Evolutionary conservation across 768 basidiomycete species (phyloP).

Genomic region (Phaeotremella fagi): DNA sequence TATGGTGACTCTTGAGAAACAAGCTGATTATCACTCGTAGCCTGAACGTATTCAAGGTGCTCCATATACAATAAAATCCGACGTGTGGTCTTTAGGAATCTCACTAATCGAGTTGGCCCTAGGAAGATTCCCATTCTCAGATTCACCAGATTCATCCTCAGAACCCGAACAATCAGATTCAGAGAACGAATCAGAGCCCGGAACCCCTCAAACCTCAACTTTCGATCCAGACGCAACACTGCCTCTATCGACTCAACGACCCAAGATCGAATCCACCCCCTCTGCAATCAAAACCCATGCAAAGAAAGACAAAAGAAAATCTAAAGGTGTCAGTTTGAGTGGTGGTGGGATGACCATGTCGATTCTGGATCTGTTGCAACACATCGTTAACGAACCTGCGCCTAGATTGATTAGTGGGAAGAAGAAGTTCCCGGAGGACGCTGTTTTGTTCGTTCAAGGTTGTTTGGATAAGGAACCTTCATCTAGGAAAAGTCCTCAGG

Average conservation of each 20-base stretch:
- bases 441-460: slow-evolving; percentile 79
- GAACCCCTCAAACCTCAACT: background rate
- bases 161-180: slow-evolving; percentile 17
- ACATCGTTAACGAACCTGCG: slow-evolving; percentile 98
- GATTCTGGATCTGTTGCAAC: slow-evolving; percentile 91
- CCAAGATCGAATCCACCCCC: slow-evolving; percentile 39
- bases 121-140: slow-evolving; percentile 91
- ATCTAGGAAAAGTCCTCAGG: slow-evolving; percentile 75
- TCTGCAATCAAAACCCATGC: no score
- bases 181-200: background rate
- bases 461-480: slow-evolving; percentile 90
- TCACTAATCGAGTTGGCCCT: slow-evolving; percentile 94
- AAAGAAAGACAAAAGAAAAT: slow-evolving; percentile 79
- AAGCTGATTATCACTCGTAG: slow-evolving; percentile 51
- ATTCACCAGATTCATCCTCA: slow-evolving; percentile 32
- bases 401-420: slow-evolving; percentile 65
- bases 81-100: slow-evolving; percentile 98
- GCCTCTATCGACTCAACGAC: slow-evolving; percentile 26
- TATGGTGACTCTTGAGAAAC: background rate
- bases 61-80: slow-evolving; percentile 96
- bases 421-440: slow-evolving; percentile 65
- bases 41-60: slow-evolving; percentile 99
- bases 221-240: slow-evolving; percentile 37
- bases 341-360: slow-evolving; percentile 98
- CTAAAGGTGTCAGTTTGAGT: slow-evolving; percentile 84